A percentile compares a stretch with the other conserved stretches of the same genome.
Evolutionary conservation across 2,329 filamentous ascomycete genomes (phyloP).

Genomic region (Orbilia ellipsospora): DNA sequence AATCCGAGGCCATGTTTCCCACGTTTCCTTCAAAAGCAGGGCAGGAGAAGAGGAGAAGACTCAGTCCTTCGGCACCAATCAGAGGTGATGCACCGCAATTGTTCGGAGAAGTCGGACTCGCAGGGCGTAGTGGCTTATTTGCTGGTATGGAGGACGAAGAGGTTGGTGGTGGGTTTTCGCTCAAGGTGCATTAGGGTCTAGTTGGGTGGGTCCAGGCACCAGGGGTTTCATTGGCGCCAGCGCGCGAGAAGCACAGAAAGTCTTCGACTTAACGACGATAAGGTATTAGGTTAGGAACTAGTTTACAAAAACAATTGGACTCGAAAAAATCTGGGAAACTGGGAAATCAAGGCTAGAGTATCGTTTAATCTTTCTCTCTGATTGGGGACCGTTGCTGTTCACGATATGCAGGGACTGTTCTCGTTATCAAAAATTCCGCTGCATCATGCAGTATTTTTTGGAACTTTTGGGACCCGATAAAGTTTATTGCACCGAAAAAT

Average conservation of each 20-base stretch:
- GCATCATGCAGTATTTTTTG: too few species aligned
- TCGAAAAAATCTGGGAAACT: too few species aligned
- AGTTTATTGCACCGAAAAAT: too few species aligned
- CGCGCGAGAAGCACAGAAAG: neutral
- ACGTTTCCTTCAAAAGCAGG: conserved; percentile 96
- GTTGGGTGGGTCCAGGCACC: neutral
- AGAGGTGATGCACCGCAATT: conserved; percentile 74
- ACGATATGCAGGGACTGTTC: too few species aligned
- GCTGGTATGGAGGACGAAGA: conserved; percentile 65
- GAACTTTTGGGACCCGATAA: too few species aligned
- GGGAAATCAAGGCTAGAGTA: too few species aligned
- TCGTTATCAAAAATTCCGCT: too few species aligned
- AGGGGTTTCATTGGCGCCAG: conserved; percentile 14
- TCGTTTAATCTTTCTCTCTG: too few species aligned
- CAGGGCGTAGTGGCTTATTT: conserved; percentile 65
- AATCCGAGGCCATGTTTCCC: conserved; percentile 91
- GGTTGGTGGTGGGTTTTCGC: conserved; percentile 65
- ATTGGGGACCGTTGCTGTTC: too few species aligned
- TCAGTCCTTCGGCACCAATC: conserved; percentile 84
- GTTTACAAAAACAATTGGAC: too few species aligned
- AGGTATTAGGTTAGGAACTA: too few species aligned
- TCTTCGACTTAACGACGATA: too few species aligned
- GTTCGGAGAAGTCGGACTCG: conserved; percentile 61
- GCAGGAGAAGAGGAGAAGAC: conserved; percentile 80
- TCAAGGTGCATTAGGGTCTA: conserved; percentile 56